Evolutionary conservation across 2,329 filamentous ascomycete genomes (phyloP).

Genomic region (Rosellinia necatrix): DNA sequence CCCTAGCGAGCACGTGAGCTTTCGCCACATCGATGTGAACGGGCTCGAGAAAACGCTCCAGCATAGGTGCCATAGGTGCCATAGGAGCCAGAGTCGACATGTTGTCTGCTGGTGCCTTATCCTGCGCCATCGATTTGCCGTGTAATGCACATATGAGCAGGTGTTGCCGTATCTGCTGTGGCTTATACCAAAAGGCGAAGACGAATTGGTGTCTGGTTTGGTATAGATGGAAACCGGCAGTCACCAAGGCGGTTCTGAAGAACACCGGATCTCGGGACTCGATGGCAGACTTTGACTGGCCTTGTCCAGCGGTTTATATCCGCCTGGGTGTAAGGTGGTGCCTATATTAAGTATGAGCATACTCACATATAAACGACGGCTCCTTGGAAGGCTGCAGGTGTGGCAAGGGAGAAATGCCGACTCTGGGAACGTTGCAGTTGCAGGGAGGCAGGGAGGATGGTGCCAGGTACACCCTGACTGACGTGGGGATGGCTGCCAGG

Average conservation of each 20-base stretch:
- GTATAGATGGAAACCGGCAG: not conserved
- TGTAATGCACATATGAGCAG: constrained; percentile 17
- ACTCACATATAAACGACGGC: not conserved
- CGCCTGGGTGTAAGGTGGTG: not conserved
- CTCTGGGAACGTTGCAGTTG: constrained; percentile 39
- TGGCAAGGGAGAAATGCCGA: constrained; percentile 34
- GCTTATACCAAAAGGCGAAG: not conserved
- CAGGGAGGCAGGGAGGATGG: constrained; percentile 28
- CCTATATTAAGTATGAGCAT: not conserved
- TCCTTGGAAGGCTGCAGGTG: too few relatives aligned
- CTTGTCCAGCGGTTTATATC: constrained; percentile 9
- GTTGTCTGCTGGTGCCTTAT: constrained; percentile 3
- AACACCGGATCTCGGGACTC: not conserved
- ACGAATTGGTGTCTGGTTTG: not conserved
- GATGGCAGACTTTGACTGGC: not conserved
- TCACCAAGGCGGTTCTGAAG: not conserved
- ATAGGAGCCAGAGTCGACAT: constrained; percentile 21
- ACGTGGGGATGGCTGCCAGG: constrained; percentile 11
- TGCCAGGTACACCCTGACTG: constrained; percentile 7
- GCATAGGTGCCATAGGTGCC: constrained; percentile 26
- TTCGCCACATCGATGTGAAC: constrained; percentile 53
- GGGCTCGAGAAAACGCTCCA: constrained; percentile 56
- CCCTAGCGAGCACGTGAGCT: constrained; percentile 52
- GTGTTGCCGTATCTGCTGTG: not conserved
- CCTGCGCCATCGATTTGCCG: constrained; percentile 15